phyloP scores from a whole-genome alignment of 1,139 yeast genomes.

The Meyerozyma sp. region DNA sequence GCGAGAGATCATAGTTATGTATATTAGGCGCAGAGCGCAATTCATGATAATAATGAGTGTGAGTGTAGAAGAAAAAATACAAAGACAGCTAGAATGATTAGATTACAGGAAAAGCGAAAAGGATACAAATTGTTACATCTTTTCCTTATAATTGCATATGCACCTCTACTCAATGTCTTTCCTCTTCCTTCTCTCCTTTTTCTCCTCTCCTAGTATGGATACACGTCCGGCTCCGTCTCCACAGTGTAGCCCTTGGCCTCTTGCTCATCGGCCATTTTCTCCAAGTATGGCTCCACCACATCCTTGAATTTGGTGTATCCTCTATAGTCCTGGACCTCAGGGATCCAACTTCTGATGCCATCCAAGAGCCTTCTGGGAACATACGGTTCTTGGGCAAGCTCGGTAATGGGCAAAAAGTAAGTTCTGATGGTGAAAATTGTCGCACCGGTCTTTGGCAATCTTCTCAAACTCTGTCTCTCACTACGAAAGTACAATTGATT shows the following conservation, averaged over 20 bases:
- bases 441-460: constrained; percentile 59
- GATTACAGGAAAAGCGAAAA: no score
- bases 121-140: no score
- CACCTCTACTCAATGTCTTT: no score
- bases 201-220: constrained; percentile 29
- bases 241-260: constrained; percentile 33
- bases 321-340: constrained; percentile 54
- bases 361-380: constrained; percentile 54
- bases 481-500: constrained; percentile 51
- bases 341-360: constrained; percentile 55
- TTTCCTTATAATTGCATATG: no score
- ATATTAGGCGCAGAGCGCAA: constrained; percentile 1
- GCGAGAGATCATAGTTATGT: constrained; percentile 5
- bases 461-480: constrained; percentile 64
- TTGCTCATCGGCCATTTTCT: constrained; percentile 46
- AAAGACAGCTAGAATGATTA: no score
- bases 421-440: constrained; percentile 60
- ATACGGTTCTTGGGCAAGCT: constrained; percentile 53
- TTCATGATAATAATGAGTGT: not conserved
- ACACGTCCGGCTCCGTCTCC: constrained; percentile 33
- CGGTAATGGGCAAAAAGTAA: constrained; percentile 50
- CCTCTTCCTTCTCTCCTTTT: not conserved
- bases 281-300: constrained; percentile 50
- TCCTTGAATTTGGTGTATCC: constrained; percentile 53
- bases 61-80: no score